Evolutionary conservation across 2,329 filamentous ascomycete genomes (phyloP), one percentile per base, ranked within the genome.

Genomic region (Herpotrichia juniperi): DNA sequence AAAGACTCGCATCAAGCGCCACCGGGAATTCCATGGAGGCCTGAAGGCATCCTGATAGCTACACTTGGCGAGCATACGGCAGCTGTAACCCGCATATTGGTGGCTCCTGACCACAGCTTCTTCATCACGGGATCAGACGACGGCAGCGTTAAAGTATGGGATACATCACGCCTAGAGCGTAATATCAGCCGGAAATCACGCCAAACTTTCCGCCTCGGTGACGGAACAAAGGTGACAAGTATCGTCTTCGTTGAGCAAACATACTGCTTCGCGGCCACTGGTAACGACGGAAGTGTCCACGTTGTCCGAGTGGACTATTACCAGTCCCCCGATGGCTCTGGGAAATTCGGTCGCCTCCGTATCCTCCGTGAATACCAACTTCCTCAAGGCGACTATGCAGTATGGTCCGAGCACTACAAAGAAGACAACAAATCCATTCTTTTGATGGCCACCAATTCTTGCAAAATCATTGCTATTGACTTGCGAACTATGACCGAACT

Each of bases 41-140:
- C 94, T 0, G 85, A 87, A 48, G 93, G 94, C 1, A 87, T 86
- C 46, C 81, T 97, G 8, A 88, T 97, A 17, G 91, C 93, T 1
- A 91, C 91, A 1, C 92, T 97, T 66, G 86, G 90, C 1, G 94
- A 99, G 70, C 94, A 99, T 68, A 87, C 82, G 24, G 91, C 86
- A 0, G 84, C 90, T 7, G 85, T 97, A 58, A 96, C 89, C 66
- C 86, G 93, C 9, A 85, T 97, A 10, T 80, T 89, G 2, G 85
- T 91, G 7, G 88, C 94, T 1, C 91, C 93, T 0, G 94, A 99
- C 67, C 93, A 99, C 70, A 79, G 87, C 4, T 99, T 99, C 76
- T 99, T 99, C 73, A 83, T 97, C 50, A 97, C 94, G 1, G 93
- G 87, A 6, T 93, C 93, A 9, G 91, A 96, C 65, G 94, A 99